These are phyloP conservation scores for Erysimum pusillum DNA, from an alignment of 441 rosid species.

Conservation along the genomic window DNA sequence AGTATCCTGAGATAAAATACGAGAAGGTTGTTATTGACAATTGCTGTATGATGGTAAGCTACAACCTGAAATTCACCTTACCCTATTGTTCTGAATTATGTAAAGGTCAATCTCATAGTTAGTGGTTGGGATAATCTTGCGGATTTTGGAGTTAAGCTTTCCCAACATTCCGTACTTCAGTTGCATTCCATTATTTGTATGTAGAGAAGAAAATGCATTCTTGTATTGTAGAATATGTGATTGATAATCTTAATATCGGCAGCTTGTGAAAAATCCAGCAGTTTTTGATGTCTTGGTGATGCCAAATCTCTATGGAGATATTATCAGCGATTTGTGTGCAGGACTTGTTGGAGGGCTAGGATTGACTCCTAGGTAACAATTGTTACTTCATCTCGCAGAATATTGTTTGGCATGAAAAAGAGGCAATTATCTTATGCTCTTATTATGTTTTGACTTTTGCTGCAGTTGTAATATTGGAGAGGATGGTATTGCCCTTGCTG, in stretches of 20 bases:
- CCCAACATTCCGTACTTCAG: neutral
- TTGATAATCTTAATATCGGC: conserved; percentile 31
- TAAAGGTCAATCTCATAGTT: neutral
- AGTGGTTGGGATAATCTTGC: neutral
- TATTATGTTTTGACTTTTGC: conserved; percentile 29
- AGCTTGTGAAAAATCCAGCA: conserved; percentile 98
- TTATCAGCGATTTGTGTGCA: conserved; percentile 97
- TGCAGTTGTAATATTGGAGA: conserved; percentile 97
- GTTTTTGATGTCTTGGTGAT: conserved; percentile 94
- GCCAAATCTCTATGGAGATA: conserved; percentile 99
- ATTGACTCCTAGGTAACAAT: conserved; percentile 82
- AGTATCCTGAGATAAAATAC: conserved; percentile 92
- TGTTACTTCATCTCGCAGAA: neutral
- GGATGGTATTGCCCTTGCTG: conserved; percentile 97
- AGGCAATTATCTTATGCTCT: conserved; percentile 36
- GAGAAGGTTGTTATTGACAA: conserved; percentile 99
- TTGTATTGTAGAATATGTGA: conserved; percentile 17
- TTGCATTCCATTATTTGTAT: neutral
- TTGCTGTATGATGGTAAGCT: conserved; percentile 97
- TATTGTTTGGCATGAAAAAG: neutral
- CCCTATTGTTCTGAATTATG: conserved; percentile 12
- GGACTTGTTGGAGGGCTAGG: conserved; percentile 97
- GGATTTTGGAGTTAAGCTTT: neutral
- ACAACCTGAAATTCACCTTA: conserved; percentile 27
- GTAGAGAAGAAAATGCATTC: neutral